Base-by-base conservation (phyloP, 2,329 filamentous ascomycete species). In the Botryotinia calthae region DNA sequence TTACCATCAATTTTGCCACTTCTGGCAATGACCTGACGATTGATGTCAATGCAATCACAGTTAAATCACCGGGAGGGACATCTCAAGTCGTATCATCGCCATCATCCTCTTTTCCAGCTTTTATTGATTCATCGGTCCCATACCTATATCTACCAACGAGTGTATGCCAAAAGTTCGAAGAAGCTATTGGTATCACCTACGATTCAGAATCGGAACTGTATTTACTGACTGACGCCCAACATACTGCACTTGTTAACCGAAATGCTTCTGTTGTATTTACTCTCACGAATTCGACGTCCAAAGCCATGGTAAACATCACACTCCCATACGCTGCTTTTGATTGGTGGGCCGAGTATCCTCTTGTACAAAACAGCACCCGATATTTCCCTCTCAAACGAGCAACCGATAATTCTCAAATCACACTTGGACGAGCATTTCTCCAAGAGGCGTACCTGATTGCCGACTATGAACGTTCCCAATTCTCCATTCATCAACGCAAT, bases 381-480 rank as follows among this genome's bases (percentile, higher is more conserved):
- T 84, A 84, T 74, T 84, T 84, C 71, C 83, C 83, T 12, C 73
- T 84, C 10, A 81, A 82, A 62, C 79, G 77, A 75, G 80, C 82
- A 4, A 73, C 75, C 1, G 80, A 81, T 64, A 75, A 77, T 14
- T 79, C 78, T 51, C 80, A 83, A 71, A 81, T 79, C 64, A 82
- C 79, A 12, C 78, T 84, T 56, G 82, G 83, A n/a, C 78, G 83
- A 67, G 76, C 79, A 14, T 84, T 84, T 73, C 75, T 84, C 25
- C 83, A 84, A 76, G 82, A 84, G 77, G 80, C 81, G 14, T 78
- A 79, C 62, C 64, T 79, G 7, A 77, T 79, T 16, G 82, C 80
- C 51, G 82, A 84, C 75, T 84, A 84, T 71, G 82, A 84, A 74
- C 82, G 82, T 31, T 78, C 77, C 0, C 76, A 77, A 4, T 84